Evolutionary conservation across 257 asterid genomes (phyloP).

Genomic region (Ilex aquifolium): DNA sequence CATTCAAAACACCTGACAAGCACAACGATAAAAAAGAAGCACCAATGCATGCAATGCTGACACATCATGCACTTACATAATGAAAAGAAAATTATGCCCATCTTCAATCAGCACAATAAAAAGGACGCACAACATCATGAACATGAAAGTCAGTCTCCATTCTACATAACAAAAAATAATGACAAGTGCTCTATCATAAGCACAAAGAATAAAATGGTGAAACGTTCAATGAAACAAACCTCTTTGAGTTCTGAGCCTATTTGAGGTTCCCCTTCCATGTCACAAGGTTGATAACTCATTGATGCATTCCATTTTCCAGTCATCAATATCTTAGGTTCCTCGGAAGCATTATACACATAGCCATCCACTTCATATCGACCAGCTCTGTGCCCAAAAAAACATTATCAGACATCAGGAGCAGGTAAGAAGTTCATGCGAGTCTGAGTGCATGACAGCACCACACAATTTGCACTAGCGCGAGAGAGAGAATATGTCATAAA

Average conservation of each 20-base stretch:
- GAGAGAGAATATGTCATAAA: too few species aligned
- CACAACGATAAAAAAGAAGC: too few species aligned
- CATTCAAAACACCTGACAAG: too few species aligned
- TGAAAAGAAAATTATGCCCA: not conserved
- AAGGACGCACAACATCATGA: not conserved
- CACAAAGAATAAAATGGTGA: constrained; percentile 2
- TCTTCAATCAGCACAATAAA: not conserved
- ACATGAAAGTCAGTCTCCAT: not conserved
- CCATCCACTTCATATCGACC: constrained; percentile 98
- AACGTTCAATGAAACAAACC: constrained; percentile 33
- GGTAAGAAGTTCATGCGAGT: too few species aligned
- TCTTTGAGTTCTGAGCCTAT: constrained; percentile 81
- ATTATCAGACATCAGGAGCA: too few species aligned
- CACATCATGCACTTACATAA: too few species aligned
- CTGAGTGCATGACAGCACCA: too few species aligned
- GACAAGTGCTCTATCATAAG: not conserved
- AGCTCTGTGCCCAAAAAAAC: constrained; percentile 42
- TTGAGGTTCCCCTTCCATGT: constrained; percentile 94
- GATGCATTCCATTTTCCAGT: constrained; percentile 95
- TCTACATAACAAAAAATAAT: not conserved
- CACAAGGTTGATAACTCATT: constrained; percentile 93
- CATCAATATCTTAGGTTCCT: constrained; percentile 96
- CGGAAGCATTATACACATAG: constrained; percentile 78
- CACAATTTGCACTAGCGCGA: too few species aligned
- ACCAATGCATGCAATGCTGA: too few species aligned